Base-by-base conservation (phyloP, 1,284 basidiomycete species). In the Austropuccinia psidii region DNA sequence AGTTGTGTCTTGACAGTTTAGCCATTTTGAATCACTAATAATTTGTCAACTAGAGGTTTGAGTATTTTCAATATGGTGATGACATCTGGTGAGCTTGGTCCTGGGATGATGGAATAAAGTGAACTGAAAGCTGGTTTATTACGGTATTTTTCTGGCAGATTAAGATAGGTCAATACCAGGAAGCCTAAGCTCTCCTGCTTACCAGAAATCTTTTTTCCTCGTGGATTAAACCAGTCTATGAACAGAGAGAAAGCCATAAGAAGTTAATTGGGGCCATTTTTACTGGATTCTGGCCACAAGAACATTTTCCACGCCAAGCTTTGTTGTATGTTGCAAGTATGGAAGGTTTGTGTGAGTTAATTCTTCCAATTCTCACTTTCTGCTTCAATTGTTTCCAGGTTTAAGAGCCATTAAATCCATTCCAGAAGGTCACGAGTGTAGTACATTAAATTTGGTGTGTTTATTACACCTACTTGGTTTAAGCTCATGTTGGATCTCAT, bases 221-320 rank as follows among this genome's bases (percentile, higher is more conserved):
- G 41, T 0, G 67, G 67, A 43, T 47, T 69, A 24, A 57, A 69
- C 54, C 67, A 69, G 33, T 69, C 43, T 7, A 69, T 29, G 41
- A 69, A 58, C 0, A 58, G 67, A 27, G 54, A 69, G 11, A 69
- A 69, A 1, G 21, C 41, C 11, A 69, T 29, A 19, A 47, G 21
- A 3, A 69, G 29, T 21, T 17, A 15, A 11, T 54, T 9, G 9
- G 50, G 24, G 24, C 24, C 11, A 27, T 54, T 54, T n/a, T 29
- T 17, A 15, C 24, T 8, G 49, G 49, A 8, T 27, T 17, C 24
- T n/a, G n/a, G n/a, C n/a, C n/a, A n/a, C n/a, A n/a, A n/a, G n/a
- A n/a, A n/a, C n/a, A n/a, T n/a, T n/a, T n/a, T n/a, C n/a, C n/a
- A n/a, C n/a, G n/a, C n/a, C n/a, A n/a, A n/a, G n/a, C n/a, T n/a